These are phyloP conservation scores for Oxyria digyna DNA, from an alignment of 148 eudicot genomes.

Conservation along the genomic window DNA sequence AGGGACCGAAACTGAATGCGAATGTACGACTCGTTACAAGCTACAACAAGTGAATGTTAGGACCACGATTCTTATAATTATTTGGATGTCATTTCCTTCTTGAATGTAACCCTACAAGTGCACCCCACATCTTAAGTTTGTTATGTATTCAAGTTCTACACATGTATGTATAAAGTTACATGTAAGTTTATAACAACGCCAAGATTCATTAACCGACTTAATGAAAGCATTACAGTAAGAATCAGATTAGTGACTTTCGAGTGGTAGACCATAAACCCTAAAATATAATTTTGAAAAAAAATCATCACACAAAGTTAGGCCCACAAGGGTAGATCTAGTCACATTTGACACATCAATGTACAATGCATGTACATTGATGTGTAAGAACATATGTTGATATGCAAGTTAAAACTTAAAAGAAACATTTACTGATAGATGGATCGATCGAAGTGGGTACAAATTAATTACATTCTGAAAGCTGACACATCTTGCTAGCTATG, in stretches of 20 bases:
- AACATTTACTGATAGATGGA: neutral
- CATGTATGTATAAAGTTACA: neutral
- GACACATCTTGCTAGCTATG: neutral
- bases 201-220: neutral
- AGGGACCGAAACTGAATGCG: neutral
- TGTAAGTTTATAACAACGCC: neutral
- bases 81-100: neutral
- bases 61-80: neutral
- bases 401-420: neutral
- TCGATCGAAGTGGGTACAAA: neutral
- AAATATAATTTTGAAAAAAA: neutral
- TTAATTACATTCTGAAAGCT: neutral
- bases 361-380: neutral
- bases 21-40: neutral
- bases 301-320: neutral
- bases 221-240: neutral
- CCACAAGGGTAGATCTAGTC: neutral
- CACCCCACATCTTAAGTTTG: slow-evolving; percentile 1
- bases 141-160: neutral
- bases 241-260: neutral
- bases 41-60: neutral
- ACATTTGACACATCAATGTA: neutral
- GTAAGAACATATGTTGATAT: neutral
- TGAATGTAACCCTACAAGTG: neutral
- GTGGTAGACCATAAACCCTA: no score